These are phyloP conservation scores for Coemansia sp. DNA, from an alignment of 192 early-diverging fungal genomes.

Conservation along the genomic window DNA sequence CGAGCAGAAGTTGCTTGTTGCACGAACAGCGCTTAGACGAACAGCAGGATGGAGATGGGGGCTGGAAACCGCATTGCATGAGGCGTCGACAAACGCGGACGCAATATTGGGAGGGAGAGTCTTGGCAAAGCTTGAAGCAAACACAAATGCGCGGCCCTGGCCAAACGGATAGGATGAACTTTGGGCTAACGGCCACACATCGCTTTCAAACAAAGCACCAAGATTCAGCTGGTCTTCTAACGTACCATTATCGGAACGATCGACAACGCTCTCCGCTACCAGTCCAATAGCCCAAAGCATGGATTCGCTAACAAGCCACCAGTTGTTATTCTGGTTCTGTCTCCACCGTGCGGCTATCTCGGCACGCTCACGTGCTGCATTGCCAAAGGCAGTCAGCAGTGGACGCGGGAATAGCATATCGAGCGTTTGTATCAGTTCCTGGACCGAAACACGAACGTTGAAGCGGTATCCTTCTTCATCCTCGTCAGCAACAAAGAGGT, in stretches of 20 bases:
- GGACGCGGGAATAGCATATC: slow-evolving; percentile 47
- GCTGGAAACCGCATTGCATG: slow-evolving; percentile 64
- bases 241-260: slow-evolving; percentile 47
- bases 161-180: slow-evolving; percentile 71
- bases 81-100: slow-evolving; percentile 72
- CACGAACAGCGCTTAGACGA: slow-evolving; percentile 52
- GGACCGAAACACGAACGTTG: slow-evolving; percentile 81
- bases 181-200: slow-evolving; percentile 66
- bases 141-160: slow-evolving; percentile 88
- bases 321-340: slow-evolving; percentile 49
- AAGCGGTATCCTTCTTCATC: slow-evolving; percentile 86
- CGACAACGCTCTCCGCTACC: slow-evolving; percentile 60
- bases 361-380: slow-evolving; percentile 54
- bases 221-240: slow-evolving; percentile 63
- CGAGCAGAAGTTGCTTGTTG: slow-evolving; percentile 50
- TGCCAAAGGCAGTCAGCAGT: slow-evolving; percentile 57
- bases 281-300: slow-evolving; percentile 76
- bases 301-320: slow-evolving; percentile 91
- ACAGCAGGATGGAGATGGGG: slow-evolving; percentile 45
- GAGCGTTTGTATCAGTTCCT: slow-evolving; percentile 71
- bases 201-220: slow-evolving; percentile 74
- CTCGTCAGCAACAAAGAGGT: slow-evolving; percentile 88
- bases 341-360: slow-evolving; percentile 58
- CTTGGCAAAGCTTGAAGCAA: slow-evolving; percentile 77
- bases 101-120: slow-evolving; percentile 68